Evolutionary conservation across 306 rosid species (phyloP).

Genomic region (Abrus precatorius): DNA sequence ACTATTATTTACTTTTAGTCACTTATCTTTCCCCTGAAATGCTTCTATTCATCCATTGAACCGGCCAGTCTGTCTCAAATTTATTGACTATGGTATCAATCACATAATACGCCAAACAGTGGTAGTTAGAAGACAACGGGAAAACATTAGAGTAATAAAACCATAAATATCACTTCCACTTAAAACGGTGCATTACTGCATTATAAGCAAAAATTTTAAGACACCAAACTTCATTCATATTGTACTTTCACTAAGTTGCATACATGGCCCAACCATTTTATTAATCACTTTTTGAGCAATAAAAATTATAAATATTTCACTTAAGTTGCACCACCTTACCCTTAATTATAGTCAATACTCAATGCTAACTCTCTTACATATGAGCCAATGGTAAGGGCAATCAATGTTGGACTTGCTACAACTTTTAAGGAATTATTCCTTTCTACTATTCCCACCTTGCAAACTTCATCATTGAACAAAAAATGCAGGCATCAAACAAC

Average conservation of each 20-base stretch:
- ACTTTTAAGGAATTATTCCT: constrained; percentile 19
- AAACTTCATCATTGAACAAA: constrained; percentile 26
- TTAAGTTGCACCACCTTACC: neutral
- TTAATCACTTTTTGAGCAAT: neutral
- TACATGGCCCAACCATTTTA: neutral
- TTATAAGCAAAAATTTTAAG: neutral
- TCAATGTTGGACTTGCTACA: neutral
- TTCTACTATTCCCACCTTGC: constrained; percentile 29
- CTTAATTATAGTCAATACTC: neutral
- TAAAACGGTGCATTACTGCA: constrained; percentile 34
- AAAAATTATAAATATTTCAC: neutral
- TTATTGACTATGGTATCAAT: constrained; percentile 28
- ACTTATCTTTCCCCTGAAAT: no score
- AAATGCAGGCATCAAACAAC: constrained; percentile 24
- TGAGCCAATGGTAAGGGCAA: neutral
- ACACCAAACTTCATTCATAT: neutral
- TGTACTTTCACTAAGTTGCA: neutral
- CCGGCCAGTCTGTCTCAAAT: neutral
- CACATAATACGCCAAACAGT: constrained; percentile 56
- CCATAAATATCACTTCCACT: neutral
- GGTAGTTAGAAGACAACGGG: neutral
- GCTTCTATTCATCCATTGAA: no score
- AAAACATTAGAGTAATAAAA: neutral
- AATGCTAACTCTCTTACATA: neutral
- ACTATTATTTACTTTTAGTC: no score